Conservation (phyloP, 352 stramenopile genomes). For the Phytophthora hibernalis region DNA sequence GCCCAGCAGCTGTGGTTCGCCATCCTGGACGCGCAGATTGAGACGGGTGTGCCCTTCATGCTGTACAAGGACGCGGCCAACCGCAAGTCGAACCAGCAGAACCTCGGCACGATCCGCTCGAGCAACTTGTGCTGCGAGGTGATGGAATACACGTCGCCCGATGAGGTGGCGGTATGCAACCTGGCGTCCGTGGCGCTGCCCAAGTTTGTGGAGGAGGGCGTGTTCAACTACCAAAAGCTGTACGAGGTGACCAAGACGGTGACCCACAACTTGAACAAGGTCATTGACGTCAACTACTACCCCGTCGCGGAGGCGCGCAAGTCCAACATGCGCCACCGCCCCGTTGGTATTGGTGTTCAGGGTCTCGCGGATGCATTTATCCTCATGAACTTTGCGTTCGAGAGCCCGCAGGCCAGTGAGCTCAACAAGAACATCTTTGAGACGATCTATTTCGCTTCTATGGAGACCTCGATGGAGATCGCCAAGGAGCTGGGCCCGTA, state of each 20-base stretch:
- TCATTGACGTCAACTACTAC: conserved; percentile 99
- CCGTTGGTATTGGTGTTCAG: conserved; percentile 98
- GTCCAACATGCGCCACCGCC: conserved; percentile 98
- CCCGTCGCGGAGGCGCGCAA: conserved; percentile 89
- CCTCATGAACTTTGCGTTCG: conserved; percentile 97
- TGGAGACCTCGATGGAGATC: conserved; percentile 96
- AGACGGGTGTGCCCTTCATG: conserved; percentile 99
- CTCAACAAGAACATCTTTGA: conserved; percentile 99
- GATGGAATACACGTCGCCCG: conserved; percentile 97
- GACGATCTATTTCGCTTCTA: conserved; percentile 99
- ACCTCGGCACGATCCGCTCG: conserved; percentile 99
- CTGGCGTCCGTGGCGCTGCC: conserved; percentile 97
- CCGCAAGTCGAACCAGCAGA: conserved; percentile 99
- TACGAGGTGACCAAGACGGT: conserved; percentile 96
- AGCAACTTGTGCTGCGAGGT: conserved; percentile 99
- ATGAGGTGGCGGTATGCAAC: conserved; percentile 99
- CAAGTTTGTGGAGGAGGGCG: conserved; percentile 92
- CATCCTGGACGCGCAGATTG: conserved; percentile 98
- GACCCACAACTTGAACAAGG: conserved; percentile 98
- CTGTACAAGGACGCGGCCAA: conserved; percentile 99
- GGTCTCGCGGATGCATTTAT: conserved; percentile 98
- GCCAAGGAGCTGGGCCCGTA: conserved; percentile 95
- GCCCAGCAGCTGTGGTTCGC: conserved; percentile 99
- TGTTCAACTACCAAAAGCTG: conserved; percentile 98
- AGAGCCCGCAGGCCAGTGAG: conserved; percentile 90